Base-by-base conservation (phyloP, 441 rosid species). In the Gossypium trilobum region DNA sequence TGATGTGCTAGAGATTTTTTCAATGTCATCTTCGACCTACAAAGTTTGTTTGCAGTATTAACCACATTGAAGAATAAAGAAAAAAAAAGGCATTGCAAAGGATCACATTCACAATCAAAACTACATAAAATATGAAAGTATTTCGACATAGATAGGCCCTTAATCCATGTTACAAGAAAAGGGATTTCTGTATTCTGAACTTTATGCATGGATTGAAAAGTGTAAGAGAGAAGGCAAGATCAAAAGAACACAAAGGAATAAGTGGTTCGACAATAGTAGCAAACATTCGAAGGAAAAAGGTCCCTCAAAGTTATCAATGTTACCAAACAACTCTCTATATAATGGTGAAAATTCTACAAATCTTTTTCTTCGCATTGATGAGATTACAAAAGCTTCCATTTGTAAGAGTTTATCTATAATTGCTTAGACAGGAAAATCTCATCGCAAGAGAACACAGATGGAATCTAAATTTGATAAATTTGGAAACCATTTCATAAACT, bases 11-110 rank as follows among this genome's bases (percentile, higher is more conserved):
- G 92, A 81, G 70, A 80, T 74, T 74, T 83, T 87, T 78, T 85
- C 84, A 64, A 85, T 81, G 71, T 80, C 83, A 10, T 83, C 89
- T 70, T 82, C 85, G 56, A 74, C 78, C 92, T 86, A 63, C 80
- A 82, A 73, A 19, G 59, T 58, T 65, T 23, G 7, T 46, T 57
- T 3, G 54, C 70, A 55, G 11, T 16, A 51, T 79, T 58, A 73
- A 50, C 20, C 73, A 64, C 60, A 19, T 54, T 17, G 58, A 54
- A 16, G 42, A 36, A 36, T 7, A 36, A 36, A 36, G 42, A 36
- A 7, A 36, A 27, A 31, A n/a, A 42, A 36, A 0, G n/a, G 23
- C 9, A 29, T 68, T 50, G 16, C 20, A 25, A 68, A 51, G 23
- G 23, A 51, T 29, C 59, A 51, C 25, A 51, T 51, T 27, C 7